Evolutionary conservation across 495 filamentous ascomycete genomes (phyloP), one percentile per base, ranked within the genome.

Genomic region (Xylaria cubensis): DNA sequence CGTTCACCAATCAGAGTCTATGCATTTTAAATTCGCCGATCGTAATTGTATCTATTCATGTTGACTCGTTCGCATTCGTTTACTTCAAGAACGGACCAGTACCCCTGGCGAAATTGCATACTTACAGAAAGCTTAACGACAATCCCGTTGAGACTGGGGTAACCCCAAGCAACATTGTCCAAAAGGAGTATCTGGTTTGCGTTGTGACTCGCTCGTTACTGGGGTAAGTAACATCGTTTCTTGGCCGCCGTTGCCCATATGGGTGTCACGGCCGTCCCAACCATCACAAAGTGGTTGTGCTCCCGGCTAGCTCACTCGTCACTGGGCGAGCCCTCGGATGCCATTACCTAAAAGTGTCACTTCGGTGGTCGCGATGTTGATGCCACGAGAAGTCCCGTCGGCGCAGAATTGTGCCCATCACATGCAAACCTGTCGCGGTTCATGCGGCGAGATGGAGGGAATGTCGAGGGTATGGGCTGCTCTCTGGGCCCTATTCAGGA

Each of bases 271-370:
- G 32, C 56, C 66, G 53, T 59, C 51, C 15, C 9, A 39, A 15
- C 59, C 32, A 26, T 8, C 34, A 50, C 29, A 71, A 39, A 21
- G 19, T 9, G 26, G 19, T 34, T 39, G 29, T 50, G 63, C 63
- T 13, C 46, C 26, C 17, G 32, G 29, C 46, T 29, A 24, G 26
- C 42, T 39, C 46, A 24, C 15, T 67, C 19, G 64, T 39, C 29
- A 36, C 41, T 7, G 32, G 46, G 63, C 21, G 26, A 10, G 9
- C 13, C 62, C 44, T 21, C 50, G 19, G 26, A 55, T 56, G 21
- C n/a, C 34, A 55, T 67, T 67, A 67, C 65, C 50, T 67, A 67
- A 67, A n/a, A 56, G 32, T 67, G 48, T 67, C 29, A 67, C 65
- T 26, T 26, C 17, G 50, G 19, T 56, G 24, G 48, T 34, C 4